Base-by-base conservation (phyloP, 2,329 filamentous ascomycete genomes). In the Graphilbum fragrans region DNA sequence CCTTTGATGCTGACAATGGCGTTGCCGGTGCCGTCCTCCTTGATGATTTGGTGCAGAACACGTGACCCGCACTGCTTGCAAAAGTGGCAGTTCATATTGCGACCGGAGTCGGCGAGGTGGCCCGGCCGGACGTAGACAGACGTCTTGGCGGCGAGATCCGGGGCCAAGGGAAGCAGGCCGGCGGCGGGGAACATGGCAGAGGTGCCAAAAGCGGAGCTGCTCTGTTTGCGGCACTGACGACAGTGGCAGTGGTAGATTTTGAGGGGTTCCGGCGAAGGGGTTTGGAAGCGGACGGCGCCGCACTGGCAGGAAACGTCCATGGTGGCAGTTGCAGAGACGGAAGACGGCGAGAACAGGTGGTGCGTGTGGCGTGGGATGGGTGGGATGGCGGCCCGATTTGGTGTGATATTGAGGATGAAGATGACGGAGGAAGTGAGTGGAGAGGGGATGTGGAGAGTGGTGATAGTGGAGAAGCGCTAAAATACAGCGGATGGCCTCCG, bases 221-320 rank as follows among this genome's bases (percentile, higher is more conserved):
- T 75, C 60, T 83, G 80, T 43, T 72, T 67, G 37, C 74, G 70
- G 57, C 80, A 85, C 54, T 79, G 70, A 42, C 65, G 59, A 57
- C 81, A 85, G 60, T 84, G 81, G 60, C 80, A 85, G 54, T 83
- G 75, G 57, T 80, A 84, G 39, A 83, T 61, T n/a, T 70, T 71
- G 35, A 81, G 59, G 1, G 80, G 80, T 43, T 70, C 63, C 4
- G 66, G 57, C 1, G 70, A 59, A 1, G 80, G 77, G 23, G 78
- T 82, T 47, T 64, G 71, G 63, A 84, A 84, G 31, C 55, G 53
- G 41, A 83, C 67, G 16, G 69, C 60, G 40, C 76, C 74, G 62
- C 81, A 86, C 56, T 82, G 76, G 54, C 80, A 83, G 40, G 62
- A 61, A 22, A 66, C 72, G 42, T 79, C 66, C 75, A 79, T 79